Percentiles rank a stretch among this genome's conserved stretches.
Conservation (phyloP, 169 alveolate species). For the Plasmodium adleri region DNA sequence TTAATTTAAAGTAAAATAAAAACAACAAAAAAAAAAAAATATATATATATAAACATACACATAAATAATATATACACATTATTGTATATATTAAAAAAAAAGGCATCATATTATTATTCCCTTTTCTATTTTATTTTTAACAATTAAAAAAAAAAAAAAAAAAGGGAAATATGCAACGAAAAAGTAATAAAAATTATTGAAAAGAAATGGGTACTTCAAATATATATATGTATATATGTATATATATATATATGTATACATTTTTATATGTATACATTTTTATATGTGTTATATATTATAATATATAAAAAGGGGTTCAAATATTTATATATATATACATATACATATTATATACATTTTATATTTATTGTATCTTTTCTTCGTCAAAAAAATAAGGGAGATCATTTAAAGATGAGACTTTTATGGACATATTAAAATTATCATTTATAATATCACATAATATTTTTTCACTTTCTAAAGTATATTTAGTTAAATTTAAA, state of each 20-base stretch:
- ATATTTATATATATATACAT: background rate
- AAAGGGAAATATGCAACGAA: too few relatives aligned
- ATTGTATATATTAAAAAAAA: too few relatives aligned
- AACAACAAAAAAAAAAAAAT: too few relatives aligned
- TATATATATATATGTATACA: background rate
- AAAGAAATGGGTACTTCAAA: background rate
- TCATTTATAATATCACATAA: conserved; percentile 63
- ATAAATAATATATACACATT: too few relatives aligned
- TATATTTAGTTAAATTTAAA: conserved; percentile 40
- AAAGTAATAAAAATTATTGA: too few relatives aligned
- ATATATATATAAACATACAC: too few relatives aligned
- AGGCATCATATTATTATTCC: too few relatives aligned
- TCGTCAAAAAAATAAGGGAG: conserved; percentile 72
- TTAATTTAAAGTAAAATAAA: too few relatives aligned
- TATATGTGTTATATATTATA: background rate
- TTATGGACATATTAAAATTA: conserved; percentile 47
- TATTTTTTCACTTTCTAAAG: conserved; percentile 52
- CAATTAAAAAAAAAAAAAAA: too few relatives aligned
- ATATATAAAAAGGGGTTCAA: conserved; percentile 4
- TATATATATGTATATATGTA: background rate
- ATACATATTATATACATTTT: too few relatives aligned
- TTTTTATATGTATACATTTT: background rate
- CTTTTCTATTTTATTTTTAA: too few relatives aligned
- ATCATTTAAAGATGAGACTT: conserved; percentile 55
- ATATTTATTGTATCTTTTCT: too few relatives aligned